Conservation (phyloP, 2,329 filamentous ascomycete genomes). For the Ophioceras dolichostomum region DNA sequence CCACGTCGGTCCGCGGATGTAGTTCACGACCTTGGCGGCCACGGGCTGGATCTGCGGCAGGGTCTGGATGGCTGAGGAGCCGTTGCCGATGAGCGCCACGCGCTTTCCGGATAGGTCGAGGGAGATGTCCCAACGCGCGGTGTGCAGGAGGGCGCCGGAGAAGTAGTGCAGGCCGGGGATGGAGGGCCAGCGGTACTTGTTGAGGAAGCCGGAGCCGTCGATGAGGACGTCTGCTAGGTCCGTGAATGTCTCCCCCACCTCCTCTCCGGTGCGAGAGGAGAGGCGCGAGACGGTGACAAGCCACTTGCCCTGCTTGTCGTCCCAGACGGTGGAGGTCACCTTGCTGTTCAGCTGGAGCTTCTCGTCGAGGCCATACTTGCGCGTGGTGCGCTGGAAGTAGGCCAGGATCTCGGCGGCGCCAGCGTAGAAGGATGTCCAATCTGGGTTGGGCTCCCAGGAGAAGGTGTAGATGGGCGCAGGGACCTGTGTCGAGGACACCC, state of each 20-base stretch:
- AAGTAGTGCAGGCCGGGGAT: slow-evolving; percentile 20
- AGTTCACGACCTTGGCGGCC: slow-evolving; percentile 6
- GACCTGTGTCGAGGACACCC: no score
- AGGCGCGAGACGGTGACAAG: slow-evolving; percentile 14
- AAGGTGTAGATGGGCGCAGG: slow-evolving; percentile 25
- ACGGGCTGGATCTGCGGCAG: slow-evolving; percentile 10
- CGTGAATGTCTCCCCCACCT: slow-evolving; percentile 8
- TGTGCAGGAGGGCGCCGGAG: slow-evolving; percentile 15
- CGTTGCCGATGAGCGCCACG: slow-evolving; percentile 18
- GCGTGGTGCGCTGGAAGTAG: slow-evolving; percentile 19
- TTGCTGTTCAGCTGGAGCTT: slow-evolving; percentile 29
- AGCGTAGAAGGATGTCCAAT: slow-evolving; percentile 18
- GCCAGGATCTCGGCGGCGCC: slow-evolving; percentile 8
- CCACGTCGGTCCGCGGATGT: slow-evolving; percentile 9
- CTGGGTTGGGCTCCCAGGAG: slow-evolving; percentile 13
- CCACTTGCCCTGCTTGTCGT: slow-evolving; percentile 27
- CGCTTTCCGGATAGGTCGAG: slow-evolving; percentile 11
- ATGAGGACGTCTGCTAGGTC: slow-evolving; percentile 9
- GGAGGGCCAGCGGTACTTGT: slow-evolving; percentile 13
- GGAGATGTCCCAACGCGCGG: slow-evolving; percentile 13
- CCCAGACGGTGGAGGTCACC: slow-evolving; percentile 29
- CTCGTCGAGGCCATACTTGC: slow-evolving; percentile 20
- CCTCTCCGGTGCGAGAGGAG: no score
- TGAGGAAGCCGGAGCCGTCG: slow-evolving; percentile 9
- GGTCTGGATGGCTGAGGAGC: slow-evolving; percentile 17